These are phyloP conservation scores for Zymoseptoria pseudotritici DNA, from an alignment of 2,329 filamentous ascomycete genomes.

Conservation along the genomic window DNA sequence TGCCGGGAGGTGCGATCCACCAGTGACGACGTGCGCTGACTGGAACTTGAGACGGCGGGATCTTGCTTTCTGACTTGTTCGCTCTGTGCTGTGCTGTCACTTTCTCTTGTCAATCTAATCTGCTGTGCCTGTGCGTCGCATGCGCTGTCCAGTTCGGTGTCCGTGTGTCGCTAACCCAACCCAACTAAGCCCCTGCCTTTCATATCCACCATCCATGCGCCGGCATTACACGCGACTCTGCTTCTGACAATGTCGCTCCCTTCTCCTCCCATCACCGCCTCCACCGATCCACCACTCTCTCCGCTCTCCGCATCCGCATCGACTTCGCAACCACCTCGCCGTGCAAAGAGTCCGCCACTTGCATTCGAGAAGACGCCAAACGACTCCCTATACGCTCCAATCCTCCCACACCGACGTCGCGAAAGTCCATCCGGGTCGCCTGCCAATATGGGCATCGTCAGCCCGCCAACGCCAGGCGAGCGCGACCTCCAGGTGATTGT, in stretches of 20 bases:
- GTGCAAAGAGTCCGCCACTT: conserved; percentile 29
- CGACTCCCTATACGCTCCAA: conserved; percentile 26
- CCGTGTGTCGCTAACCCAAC: neutral
- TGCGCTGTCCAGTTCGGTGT: neutral
- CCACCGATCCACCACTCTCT: neutral
- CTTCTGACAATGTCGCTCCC: neutral
- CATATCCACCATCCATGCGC: neutral
- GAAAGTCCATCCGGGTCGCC: conserved; percentile 7
- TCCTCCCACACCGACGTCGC: conserved; percentile 4
- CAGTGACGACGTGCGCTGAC: neutral
- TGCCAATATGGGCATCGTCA: conserved; percentile 18
- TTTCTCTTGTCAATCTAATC: neutral
- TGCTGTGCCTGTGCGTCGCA: neutral
- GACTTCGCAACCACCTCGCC: conserved; percentile 5
- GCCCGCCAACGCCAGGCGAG: conserved; percentile 13
- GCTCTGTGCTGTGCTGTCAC: neutral
- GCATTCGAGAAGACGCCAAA: conserved; percentile 31
- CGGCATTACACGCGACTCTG: neutral
- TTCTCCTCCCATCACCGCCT: neutral
- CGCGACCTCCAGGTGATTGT: conserved; percentile 27
- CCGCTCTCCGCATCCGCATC: conserved; percentile 1
- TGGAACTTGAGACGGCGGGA: neutral
- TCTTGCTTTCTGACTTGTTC: neutral
- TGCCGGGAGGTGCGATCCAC: neutral
- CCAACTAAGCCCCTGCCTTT: neutral